Evolutionary conservation across 2,329 filamentous ascomycete species (phyloP), one percentile per base, ranked within the genome.

Genomic region (Talaromyces sp.): DNA sequence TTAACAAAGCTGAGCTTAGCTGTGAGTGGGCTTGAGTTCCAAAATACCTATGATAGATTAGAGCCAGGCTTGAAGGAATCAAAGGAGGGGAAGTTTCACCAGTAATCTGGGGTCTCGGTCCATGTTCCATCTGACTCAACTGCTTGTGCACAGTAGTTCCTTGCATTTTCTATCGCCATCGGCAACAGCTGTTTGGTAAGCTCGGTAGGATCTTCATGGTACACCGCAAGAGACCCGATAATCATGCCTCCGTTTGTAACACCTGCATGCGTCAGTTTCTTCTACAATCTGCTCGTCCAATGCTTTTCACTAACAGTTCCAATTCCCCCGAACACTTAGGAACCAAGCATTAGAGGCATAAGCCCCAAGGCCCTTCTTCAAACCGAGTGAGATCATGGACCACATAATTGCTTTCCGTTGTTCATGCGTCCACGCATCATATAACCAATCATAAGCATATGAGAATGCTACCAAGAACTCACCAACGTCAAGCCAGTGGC

Each of bases 391-490:
- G 34, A 61, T 51, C 15, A 61, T 61, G 8, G 58, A 61, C 58
- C 58, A 61, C 58, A 61, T 61, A 17, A 61, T 34, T 8, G 58
- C 17, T 3, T 61, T 25, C 5, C 40, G 25, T 27, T 61, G 58
- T n/a, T 61, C 27, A 49, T 25, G 15, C 31, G 58, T 61, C 58
- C 43, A 61, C n/a, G 22, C 22, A 34, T 61, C 27, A 17, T 51
- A 61, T 15, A 61, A 7, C 58, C 58, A 61, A 40, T 61, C 58
- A 51, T 61, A 61, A 47, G 58, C 58, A 36, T 34, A 47, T 31
- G 58, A 40, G 47, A 49, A 61, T 5, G 58, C 40, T 15, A 43
- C 47, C 19, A 49, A 15, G 47, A 51, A 34, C 47, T 61, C 58
- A 3, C 58, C 43, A 25, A 61, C 58, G 31, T 61, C 58, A 13